These are phyloP conservation scores for Sanguinoderma infundibulare DNA, from an alignment of 1,284 basidiomycete species.

Conservation along the genomic window DNA sequence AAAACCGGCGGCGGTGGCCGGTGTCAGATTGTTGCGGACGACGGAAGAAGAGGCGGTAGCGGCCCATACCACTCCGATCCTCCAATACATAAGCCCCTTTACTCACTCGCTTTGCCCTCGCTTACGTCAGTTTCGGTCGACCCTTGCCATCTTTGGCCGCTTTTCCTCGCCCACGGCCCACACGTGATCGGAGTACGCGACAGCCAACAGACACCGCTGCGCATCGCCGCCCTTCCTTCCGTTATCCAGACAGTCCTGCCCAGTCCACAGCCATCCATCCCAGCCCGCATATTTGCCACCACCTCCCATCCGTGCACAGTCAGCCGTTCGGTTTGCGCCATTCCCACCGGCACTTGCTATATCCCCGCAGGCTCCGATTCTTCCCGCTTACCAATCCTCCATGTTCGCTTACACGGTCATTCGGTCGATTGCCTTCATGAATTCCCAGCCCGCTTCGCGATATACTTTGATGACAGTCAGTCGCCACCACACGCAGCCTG, in stretches of 20 bases:
- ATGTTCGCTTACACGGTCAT: slow-evolving; percentile 18
- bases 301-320: not conserved
- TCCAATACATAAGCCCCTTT: slow-evolving; percentile 22
- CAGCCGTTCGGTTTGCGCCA: not conserved
- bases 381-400: slow-evolving; percentile 21
- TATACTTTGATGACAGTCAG: not conserved
- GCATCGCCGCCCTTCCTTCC: not conserved
- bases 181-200: no score
- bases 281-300: not conserved
- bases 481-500: not conserved
- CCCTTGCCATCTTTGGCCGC: slow-evolving; percentile 9
- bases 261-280: not conserved
- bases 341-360: slow-evolving; percentile 2
- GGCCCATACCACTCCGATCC: slow-evolving; percentile 1
- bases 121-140: slow-evolving; percentile 22
- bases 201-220: no score
- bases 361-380: slow-evolving; percentile 12
- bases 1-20: slow-evolving; percentile 24
- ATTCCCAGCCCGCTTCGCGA: not conserved
- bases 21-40: slow-evolving; percentile 21
- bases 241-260: not conserved
- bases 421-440: slow-evolving; percentile 3
- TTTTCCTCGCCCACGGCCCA: not conserved
- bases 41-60: slow-evolving; percentile 14
- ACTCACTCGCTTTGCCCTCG: slow-evolving; percentile 18